Base-by-base conservation (phyloP, 768 basidiomycete species). In the Xerocomellus chrysenteron region DNA sequence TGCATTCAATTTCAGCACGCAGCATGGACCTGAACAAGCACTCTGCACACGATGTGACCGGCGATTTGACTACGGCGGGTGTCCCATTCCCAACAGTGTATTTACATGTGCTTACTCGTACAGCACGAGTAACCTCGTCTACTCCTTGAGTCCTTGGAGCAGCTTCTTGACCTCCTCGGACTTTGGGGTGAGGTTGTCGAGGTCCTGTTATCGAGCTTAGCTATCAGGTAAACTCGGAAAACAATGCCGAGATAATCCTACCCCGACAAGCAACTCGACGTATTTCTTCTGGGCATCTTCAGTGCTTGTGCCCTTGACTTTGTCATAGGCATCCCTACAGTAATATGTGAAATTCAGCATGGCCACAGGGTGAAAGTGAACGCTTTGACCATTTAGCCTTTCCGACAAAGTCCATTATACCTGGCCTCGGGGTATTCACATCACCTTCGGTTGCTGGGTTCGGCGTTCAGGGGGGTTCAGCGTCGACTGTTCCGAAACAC, bases 291-390 rank as follows among this genome's bases (percentile, higher is more conserved):
- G 75, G 10, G 93, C 92, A 0, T 85, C 86, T 66, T 92, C 92
- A 73, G 84, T 80, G 44, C 83, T 78, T 35, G 72, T 80, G 40
- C 90, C 94, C 75, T 94, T 80, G 59, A 88, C 79, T 3, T 60
- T 67, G 12, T 85, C 80, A 92, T 94, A 97, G 21, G 95, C 96
- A 66, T 91, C 84, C 94, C 93, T 94, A 65, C 19, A 16, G 30
- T 17, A 26, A 36, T 37, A 26, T 35, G 32, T 39, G 50, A 54
- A 40, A 12, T 17, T 40, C 19, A 57, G 45, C 26, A 44, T n/a
- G 9, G 21, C 26, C 2, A 53, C 8, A 11, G n/a, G 46, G 42
- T 16, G 13, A 44, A 30, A 37, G 32, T 33, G 42, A 35, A 24
- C 50, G 74, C 59, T 4, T 14, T 49, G 32, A 93, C 93, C 94